phyloP scores from a whole-genome alignment of 345 rosid species.

The Garcia nutans region DNA sequence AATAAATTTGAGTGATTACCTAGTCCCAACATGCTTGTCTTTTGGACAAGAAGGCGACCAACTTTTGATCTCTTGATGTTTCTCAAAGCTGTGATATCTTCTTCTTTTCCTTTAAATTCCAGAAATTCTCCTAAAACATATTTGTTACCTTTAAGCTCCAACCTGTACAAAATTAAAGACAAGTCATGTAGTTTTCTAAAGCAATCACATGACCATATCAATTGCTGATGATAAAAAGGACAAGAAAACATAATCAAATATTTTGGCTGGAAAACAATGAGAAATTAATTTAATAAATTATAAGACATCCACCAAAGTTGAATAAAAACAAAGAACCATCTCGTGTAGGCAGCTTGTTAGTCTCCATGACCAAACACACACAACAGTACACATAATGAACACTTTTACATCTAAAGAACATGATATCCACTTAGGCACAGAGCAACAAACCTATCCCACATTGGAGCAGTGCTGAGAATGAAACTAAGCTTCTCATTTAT shows the following conservation, averaged over 20 bases:
- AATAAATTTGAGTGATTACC: constrained; percentile 43
- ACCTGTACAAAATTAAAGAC: constrained; percentile 38
- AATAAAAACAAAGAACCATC: not conserved
- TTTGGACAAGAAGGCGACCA: constrained; percentile 57
- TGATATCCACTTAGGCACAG: constrained; percentile 3
- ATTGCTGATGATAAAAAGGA: not conserved
- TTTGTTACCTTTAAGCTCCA: constrained; percentile 80
- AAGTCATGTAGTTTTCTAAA: constrained; percentile 4
- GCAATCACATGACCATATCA: not conserved
- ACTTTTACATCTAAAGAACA: not conserved
- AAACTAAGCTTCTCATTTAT: constrained; percentile 65
- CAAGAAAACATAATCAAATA: not conserved
- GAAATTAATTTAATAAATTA: not conserved
- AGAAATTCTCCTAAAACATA: constrained; percentile 77
- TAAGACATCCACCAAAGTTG: not conserved
- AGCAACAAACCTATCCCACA: constrained; percentile 86
- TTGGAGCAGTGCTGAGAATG: constrained; percentile 76
- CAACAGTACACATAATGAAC: constrained; percentile 3
- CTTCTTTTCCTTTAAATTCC: constrained; percentile 83
- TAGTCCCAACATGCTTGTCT: constrained; percentile 89
- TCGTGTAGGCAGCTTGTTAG: too few relatives aligned
- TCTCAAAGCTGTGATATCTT: constrained; percentile 57
- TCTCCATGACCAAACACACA: not conserved
- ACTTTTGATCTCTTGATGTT: constrained; percentile 79
- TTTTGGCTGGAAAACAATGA: not conserved